phyloP scores from a whole-genome alignment of 2,329 filamentous ascomycete species.

The Colletotrichum higginsianum region DNA sequence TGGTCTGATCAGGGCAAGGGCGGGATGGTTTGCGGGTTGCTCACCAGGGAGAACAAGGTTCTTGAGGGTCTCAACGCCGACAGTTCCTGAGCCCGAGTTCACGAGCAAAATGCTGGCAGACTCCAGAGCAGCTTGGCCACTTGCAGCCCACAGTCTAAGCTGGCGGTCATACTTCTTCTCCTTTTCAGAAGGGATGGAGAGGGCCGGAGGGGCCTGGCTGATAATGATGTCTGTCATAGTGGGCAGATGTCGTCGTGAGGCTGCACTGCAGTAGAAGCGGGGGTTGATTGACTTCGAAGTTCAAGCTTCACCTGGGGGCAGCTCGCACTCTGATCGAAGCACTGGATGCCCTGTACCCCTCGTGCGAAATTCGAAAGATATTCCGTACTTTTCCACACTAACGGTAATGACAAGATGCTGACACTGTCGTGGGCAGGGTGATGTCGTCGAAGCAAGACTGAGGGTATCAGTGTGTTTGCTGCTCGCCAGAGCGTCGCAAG shows the following conservation, averaged over 20 bases:
- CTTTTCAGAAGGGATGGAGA: slow-evolving; percentile 71
- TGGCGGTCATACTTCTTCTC: slow-evolving; percentile 93
- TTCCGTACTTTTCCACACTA: not conserved
- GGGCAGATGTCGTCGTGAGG: not conserved
- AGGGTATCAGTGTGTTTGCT: slow-evolving; percentile 2
- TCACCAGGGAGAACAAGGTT: slow-evolving; percentile 92
- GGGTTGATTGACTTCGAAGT: not conserved
- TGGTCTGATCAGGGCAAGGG: not conserved
- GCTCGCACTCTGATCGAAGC: not conserved
- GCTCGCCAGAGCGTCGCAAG: not conserved
- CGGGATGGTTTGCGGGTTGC: slow-evolving; percentile 32
- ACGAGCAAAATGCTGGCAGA: slow-evolving; percentile 91
- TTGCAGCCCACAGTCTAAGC: slow-evolving; percentile 94
- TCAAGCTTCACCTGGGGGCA: not conserved
- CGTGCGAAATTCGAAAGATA: not conserved
- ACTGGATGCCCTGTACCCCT: not conserved
- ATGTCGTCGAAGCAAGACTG: not conserved
- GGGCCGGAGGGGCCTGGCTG: slow-evolving; percentile 62
- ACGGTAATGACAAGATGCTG: not conserved
- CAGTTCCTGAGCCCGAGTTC: slow-evolving; percentile 88
- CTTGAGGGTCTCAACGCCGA: slow-evolving; percentile 93
- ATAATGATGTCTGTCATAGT: slow-evolving; percentile 62
- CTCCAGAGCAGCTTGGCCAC: slow-evolving; percentile 91
- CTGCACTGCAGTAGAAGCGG: not conserved
- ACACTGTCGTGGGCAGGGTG: not conserved